Base-by-base conservation (phyloP, 371 early-diverging fungal genomes). In the Gilbertella persicaria region DNA sequence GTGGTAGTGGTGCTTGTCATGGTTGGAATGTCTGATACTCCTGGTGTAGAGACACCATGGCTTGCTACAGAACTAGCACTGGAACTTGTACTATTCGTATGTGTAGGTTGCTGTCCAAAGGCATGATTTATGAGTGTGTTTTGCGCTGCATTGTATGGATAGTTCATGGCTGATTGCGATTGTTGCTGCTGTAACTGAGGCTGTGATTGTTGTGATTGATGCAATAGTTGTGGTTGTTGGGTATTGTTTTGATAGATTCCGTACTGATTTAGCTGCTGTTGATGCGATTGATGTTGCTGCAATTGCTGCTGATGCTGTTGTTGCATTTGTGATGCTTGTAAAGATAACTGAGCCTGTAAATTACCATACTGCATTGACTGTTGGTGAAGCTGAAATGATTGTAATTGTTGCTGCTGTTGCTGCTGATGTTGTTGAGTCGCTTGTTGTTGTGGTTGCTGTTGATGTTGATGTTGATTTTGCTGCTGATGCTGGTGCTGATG, bases 21-120 rank as follows among this genome's bases (percentile, higher is more conserved):
- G 7, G 49, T 42, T 14, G 57, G 45, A 7, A 53, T 29, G 14
- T 59, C 63, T 26, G 57, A 41, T 14, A 66, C 42, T n/a, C 64
- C 66, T 0, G 72, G 68, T 17, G 66, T 72, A 5, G 63, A 57
- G n/a, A 72, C 21, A 0, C 58, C 69, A 53, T 73, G 67, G 14
- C 73, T 73, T 5, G 62, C 53, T 4, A 64, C 42, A 2, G 73
- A 73, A 33, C 69, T 69, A 8, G 43, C 58, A 19, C 67, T 73
- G 0, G 69, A 69, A 21, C 70, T 67, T 8, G 69, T 69, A 19
- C 73, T 73, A 17, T 69, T 58, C 13, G 65, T 69, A 39, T 73
- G 56, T 0, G 45, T 53, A 17, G 67, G 71, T 26, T 61, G 62
- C 13, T 64, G 57, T 33, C 38, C 19, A 38, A 38, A 41, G 5